A percentile compares a stretch with the other conserved stretches of the same genome.
These are phyloP conservation scores for Hibiscus syriacus DNA, from an alignment of 345 rosid species.

Conservation along the genomic window DNA sequence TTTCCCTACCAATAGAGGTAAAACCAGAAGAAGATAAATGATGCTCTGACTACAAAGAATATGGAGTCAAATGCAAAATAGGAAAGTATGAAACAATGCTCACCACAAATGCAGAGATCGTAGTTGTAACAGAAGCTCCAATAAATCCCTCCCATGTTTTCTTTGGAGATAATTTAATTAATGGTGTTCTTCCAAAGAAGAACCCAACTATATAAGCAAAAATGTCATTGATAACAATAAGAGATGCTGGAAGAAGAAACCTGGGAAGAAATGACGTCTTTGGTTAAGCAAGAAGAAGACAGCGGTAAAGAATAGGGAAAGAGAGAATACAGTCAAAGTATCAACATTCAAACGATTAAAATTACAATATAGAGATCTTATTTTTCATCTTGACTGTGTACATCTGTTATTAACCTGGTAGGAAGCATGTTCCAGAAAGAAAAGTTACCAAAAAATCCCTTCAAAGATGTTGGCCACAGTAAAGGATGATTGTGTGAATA, in stretches of 20 bases:
- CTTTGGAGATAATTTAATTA: slow-evolving; percentile 94
- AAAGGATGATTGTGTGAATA: slow-evolving; percentile 88
- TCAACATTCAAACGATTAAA: not conserved
- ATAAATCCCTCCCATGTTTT: slow-evolving; percentile 99
- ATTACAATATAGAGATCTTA: not conserved
- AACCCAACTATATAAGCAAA: slow-evolving; percentile 84
- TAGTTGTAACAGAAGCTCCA: slow-evolving; percentile 87
- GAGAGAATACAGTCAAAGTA: not conserved
- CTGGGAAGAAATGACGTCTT: slow-evolving; percentile 27
- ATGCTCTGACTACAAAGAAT: not conserved
- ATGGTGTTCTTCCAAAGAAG: slow-evolving; percentile 94
- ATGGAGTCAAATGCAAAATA: not conserved
- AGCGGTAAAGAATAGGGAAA: not conserved
- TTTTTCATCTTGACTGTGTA: not conserved
- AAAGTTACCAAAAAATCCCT: slow-evolving; percentile 91
- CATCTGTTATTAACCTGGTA: not conserved
- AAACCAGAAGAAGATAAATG: slow-evolving; percentile 1
- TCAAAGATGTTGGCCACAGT: slow-evolving; percentile 97
- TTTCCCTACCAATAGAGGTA: not conserved
- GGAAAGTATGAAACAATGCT: slow-evolving; percentile 16
- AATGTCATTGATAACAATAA: slow-evolving; percentile 84
- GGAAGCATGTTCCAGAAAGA: not conserved
- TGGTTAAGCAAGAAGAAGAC: slow-evolving; percentile 1
- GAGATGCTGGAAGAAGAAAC: slow-evolving; percentile 98
- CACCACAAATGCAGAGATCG: slow-evolving; percentile 87